Percentiles rank a stretch among this genome's conserved stretches.
These are phyloP conservation scores for Ceratobasidium sp. DNA, from an alignment of 1,284 basidiomycete genomes.

Conservation along the genomic window DNA sequence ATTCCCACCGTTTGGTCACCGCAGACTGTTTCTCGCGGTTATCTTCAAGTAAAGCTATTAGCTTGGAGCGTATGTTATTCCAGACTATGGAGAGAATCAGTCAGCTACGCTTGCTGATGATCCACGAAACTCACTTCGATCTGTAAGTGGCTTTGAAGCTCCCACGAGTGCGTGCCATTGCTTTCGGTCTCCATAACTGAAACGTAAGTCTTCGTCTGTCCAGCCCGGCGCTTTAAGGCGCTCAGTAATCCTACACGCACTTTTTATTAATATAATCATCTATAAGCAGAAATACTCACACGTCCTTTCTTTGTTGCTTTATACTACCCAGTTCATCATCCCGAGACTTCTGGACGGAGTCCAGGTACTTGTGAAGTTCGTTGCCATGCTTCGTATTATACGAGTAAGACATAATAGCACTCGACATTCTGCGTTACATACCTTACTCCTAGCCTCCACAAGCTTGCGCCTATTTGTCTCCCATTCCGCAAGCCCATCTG, in stretches of 20 bases:
- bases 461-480: neutral
- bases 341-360: neutral
- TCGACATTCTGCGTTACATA: too few relatives aligned
- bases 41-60: constrained; percentile 4
- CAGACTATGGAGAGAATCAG: neutral
- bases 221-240: constrained; percentile 13
- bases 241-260: neutral
- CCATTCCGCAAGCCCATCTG: neutral
- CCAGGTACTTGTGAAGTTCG: neutral
- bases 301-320: neutral
- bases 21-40: neutral
- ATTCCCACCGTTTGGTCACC: neutral
- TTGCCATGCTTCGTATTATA: neutral
- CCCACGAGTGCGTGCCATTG: constrained; percentile 18
- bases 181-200: neutral
- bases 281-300: neutral
- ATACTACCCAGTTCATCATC: neutral
- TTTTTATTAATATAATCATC: neutral
- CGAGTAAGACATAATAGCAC: too few relatives aligned
- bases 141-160: constrained; percentile 23
- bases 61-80: constrained; percentile 22
- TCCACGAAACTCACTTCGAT: constrained; percentile 6
- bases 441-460: neutral
- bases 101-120: neutral
- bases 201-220: neutral